Conservation (phyloP, 805 yeast species). For the Yarrowia sp. region DNA sequence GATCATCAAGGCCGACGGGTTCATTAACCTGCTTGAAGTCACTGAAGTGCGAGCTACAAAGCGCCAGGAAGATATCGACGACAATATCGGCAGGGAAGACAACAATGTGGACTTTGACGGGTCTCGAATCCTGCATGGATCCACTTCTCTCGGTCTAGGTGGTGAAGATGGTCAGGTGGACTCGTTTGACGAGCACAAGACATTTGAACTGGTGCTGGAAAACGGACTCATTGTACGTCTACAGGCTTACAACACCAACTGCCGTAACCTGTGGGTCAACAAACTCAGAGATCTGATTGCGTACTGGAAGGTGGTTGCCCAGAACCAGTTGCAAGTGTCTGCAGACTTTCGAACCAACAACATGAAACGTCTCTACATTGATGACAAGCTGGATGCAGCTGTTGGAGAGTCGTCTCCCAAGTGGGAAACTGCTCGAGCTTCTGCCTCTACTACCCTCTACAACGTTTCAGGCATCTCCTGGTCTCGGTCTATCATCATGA, state of each 20-base stretch:
- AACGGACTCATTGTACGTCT: slow-evolving; percentile 29
- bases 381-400: slow-evolving; percentile 63
- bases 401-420: slow-evolving; percentile 56
- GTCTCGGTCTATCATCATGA: slow-evolving; percentile 63
- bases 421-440: slow-evolving; percentile 62
- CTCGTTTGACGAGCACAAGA: slow-evolving; percentile 44
- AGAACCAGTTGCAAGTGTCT: slow-evolving; percentile 9
- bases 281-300: slow-evolving; percentile 24
- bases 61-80: slow-evolving; percentile 43
- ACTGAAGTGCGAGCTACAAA: slow-evolving; percentile 51
- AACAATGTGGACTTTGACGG: slow-evolving; percentile 53
- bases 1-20: slow-evolving; percentile 63
- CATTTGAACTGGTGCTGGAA: slow-evolving; percentile 35
- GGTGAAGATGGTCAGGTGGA: slow-evolving; percentile 73
- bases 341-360: slow-evolving; percentile 22
- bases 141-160: slow-evolving; percentile 55
- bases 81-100: slow-evolving; percentile 86
- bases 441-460: slow-evolving; percentile 61
- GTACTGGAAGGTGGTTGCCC: slow-evolving; percentile 32
- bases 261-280: slow-evolving; percentile 31
- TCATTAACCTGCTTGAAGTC: slow-evolving; percentile 66
- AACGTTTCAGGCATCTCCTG: slow-evolving; percentile 65
- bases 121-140: slow-evolving; percentile 34
- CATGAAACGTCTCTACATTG: slow-evolving; percentile 37
- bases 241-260: slow-evolving; percentile 21